Base-by-base conservation (phyloP, 345 rosid genomes). In the Eucalyptus viminalis region DNA sequence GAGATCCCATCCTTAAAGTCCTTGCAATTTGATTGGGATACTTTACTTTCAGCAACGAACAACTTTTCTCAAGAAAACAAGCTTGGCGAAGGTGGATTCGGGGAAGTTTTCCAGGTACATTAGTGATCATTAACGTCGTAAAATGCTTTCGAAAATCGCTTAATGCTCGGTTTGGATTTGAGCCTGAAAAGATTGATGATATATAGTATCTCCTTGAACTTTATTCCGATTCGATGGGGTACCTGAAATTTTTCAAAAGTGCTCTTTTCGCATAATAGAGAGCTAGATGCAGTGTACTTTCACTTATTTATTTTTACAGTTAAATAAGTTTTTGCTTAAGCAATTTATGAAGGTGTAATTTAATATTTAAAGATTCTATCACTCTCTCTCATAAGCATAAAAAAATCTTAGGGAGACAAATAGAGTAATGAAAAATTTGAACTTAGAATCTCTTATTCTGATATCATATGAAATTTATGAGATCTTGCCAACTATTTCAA, bases 21-120 rank as follows among this genome's bases (percentile, higher is more conserved):
- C 94, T 89, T 92, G 90, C 8, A 24, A 49, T 2, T 27, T 90
- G 91, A 94, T 10, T 92, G 93, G n/a, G 21, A 22, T 89, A 31
- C 90, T 53, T 67, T 93, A 91, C 90, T 92, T 92, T 50, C 88
- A 21, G 83, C 83, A 11, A 37, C 83, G 5, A 40, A 40, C 83
- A 37, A 76, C 24, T 76, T 76, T 76, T 76, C 83, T 40, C 83
- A 76, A 76, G 47, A 76, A 37, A 76, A 76, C 47, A 76, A 76
- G 83, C 83, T 76, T 76, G 83, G 83, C 5, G 5, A 37, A 76
- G 83, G 83, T 76, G 83, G 83, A 76, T 76, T 76, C 29, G 83
- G 47, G 45, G 83, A 91, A 2, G 40, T 93, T 49, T 90, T 89
- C 7, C 88, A 92, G 56, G 50, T 91, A 62, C 88, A 90, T 47